Evolutionary conservation across 2,329 filamentous ascomycete species (phyloP).

Genomic region (Capronia americana): DNA sequence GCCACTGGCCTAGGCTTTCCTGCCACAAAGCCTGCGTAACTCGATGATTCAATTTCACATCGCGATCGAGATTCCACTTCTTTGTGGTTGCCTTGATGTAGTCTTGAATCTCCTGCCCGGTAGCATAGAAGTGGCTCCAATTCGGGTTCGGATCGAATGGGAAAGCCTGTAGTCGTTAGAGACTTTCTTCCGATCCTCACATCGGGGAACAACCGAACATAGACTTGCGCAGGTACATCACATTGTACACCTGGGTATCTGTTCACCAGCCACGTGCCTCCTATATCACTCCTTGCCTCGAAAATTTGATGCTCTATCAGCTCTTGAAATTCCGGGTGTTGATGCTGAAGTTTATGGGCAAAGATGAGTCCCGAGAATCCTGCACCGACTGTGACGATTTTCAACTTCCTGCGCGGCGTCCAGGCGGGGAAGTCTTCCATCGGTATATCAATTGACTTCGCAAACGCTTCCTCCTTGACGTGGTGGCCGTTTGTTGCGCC

Average conservation of each 20-base stretch:
- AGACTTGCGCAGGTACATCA: conserved; percentile 73
- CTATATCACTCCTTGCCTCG: conserved; percentile 49
- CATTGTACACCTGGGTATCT: conserved; percentile 56
- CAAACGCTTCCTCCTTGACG: no score
- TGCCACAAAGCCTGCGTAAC: conserved; percentile 51
- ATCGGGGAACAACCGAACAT: conserved; percentile 50
- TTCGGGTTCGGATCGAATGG: conserved; percentile 52
- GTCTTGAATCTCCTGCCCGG: conserved; percentile 50
- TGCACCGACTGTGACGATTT: conserved; percentile 40
- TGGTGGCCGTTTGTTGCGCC: no score
- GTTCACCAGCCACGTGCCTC: conserved; percentile 53
- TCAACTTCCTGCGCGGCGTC: conserved; percentile 28
- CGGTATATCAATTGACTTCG: not conserved
- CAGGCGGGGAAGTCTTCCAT: conserved; percentile 16
- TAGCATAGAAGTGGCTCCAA: conserved; percentile 52
- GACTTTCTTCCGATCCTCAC: conserved; percentile 10
- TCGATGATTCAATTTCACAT: conserved; percentile 47
- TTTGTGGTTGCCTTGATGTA: conserved; percentile 49
- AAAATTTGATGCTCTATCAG: conserved; percentile 51
- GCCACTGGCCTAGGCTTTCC: conserved; percentile 47
- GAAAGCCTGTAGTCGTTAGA: conserved; percentile 27
- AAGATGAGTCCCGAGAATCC: conserved; percentile 47
- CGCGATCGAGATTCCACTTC: conserved; percentile 50
- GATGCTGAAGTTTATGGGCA: conserved; percentile 51
- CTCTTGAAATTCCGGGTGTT: conserved; percentile 43